Evolutionary conservation across 176 grass and related monocot species (phyloP), one percentile per base, ranked within the genome.

Genomic region (Eleusine indica): DNA sequence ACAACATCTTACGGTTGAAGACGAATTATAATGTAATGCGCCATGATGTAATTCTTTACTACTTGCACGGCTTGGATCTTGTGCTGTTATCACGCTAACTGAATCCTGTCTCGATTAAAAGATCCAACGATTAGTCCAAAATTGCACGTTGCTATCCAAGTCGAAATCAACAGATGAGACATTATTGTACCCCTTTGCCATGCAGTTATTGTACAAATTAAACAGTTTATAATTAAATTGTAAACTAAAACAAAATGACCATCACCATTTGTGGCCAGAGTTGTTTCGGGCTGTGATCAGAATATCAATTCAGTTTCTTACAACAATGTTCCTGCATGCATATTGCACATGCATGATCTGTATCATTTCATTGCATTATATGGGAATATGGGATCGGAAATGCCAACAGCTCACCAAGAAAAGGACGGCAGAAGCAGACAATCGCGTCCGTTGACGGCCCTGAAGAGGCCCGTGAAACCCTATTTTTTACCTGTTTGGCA

Each of bases 361-460:
- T 71, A 67, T 63, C 65, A 17, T 29, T 43, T 56, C 66, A 22
- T 66, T 61, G 32, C 32, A 35, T 2, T 35, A 35, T 35, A 35
- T 35, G 32, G 32, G 32, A 35, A 35, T 35, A 53, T 83, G 7
- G 81, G 43, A 74, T 66, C 44, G 46, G 70, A 25, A 54, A 71
- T 42, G 76, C 32, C 14, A 79, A 75, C 70, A 75, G 77, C 85
- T 66, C 77, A 80, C 30, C 38, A 2, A n/a, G 78, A 81, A 35
- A 86, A 47, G 17, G 85, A 75, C 70, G 40, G 10, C 77, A 13
- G 60, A 44, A 80, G 77, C 58, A 68, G 84, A 81, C 61, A 80
- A 67, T 80, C 47, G 25, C 19, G 37, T 43, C 60, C 47, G 10
- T 86, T 54, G 49, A 54, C 52, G 35, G 37, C 29, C 9, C 49